Conservation (phyloP, 75 land plant genomes). For the Pinus tabuliformis region DNA sequence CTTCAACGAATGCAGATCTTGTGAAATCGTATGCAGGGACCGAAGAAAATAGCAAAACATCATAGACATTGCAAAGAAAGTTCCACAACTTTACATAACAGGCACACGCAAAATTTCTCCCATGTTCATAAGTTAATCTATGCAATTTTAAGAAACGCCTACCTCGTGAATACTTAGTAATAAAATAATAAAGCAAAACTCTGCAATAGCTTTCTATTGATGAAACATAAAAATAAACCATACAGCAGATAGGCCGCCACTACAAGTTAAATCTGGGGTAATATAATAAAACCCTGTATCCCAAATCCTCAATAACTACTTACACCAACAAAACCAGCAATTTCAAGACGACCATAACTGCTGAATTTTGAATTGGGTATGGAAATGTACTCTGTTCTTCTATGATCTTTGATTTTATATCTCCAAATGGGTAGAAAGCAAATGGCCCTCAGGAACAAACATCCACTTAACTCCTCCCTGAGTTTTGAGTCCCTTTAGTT, state of each 20-base stretch:
- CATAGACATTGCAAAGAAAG: background rate
- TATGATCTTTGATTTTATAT: background rate
- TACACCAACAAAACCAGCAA: no score
- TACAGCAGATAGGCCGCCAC: no score
- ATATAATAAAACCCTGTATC: no score
- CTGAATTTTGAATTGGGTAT: background rate
- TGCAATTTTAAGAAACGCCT: background rate
- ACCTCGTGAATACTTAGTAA: no score
- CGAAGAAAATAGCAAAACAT: background rate
- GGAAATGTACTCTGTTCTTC: background rate
- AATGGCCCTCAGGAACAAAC: background rate
- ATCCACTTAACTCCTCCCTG: background rate
- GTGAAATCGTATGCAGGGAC: background rate
- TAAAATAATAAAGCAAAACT: no score
- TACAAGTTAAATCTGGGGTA: no score
- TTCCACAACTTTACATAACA: background rate
- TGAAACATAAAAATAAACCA: no score
- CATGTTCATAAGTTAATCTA: background rate
- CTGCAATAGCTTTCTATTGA: no score
- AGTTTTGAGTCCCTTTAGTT: background rate
- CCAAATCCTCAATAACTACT: no score
- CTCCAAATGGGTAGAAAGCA: background rate
- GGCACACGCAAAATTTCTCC: background rate
- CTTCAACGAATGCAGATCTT: background rate
- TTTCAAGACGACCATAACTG: background rate